Evolutionary conservation across 306 rosid genomes (phyloP), one percentile per base, ranked within the genome.

Genomic region (Ormosia semicastrata): DNA sequence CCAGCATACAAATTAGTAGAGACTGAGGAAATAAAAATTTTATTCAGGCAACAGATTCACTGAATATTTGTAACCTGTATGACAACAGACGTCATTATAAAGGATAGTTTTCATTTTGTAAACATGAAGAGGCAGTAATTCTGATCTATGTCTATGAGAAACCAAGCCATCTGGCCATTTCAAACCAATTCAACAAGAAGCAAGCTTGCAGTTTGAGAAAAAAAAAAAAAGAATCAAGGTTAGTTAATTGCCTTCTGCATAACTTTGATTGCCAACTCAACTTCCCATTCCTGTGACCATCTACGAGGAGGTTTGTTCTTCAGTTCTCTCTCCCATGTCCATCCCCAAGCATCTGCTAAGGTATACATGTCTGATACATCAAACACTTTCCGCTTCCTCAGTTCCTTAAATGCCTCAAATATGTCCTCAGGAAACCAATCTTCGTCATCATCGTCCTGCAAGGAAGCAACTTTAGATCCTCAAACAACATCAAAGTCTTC

Each of bases 231-330:
- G 39, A 73, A 8, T 49, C 33, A 50, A 76, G 83, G 65, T 52
- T 43, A 71, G 84, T 59, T 85, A 88, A 91, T 84, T 89, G 81
- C 99, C 97, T 90, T 93, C 73, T 80, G 87, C 94, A 92, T 90
- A 81, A 95, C 89, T 86, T 88, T 86, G 80, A 92, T 86, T 68
- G 97, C 97, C 89, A 95, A 77, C 82, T 86, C 96, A 50, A 92
- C 93, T 92, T 95, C 99, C 99, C 97, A 88, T 83, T 95, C 99
- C 75, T 88, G 98, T 57, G 97, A 93, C 99, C 99, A 95, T 86
- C 87, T 87, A 49, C 84, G 79, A 3, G 97, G 99, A 85, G 89
- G 84, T 89, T 69, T 87, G 73, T 81, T 93, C 90, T 85, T 89
- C 67, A 90, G 80, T 71, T 95, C 91, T 85, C 57, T 90, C 72